phyloP scores from a whole-genome alignment of 2,329 filamentous ascomycete species.

The Ceratocystis papillata region DNA sequence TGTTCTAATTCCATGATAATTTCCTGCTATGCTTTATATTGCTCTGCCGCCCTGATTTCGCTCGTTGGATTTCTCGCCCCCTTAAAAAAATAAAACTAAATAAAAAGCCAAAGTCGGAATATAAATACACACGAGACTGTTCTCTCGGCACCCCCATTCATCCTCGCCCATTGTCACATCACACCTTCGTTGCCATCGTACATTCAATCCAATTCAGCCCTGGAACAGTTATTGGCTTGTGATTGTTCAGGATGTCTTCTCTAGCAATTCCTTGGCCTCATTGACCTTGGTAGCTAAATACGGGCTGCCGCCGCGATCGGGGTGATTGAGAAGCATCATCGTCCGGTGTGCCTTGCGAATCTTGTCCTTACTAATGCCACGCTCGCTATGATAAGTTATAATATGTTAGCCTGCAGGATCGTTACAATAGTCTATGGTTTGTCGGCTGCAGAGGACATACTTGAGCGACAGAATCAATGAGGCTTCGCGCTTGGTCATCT shows the following conservation, averaged over 20 bases:
- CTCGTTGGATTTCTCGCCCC: not conserved
- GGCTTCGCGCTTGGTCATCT: conserved; percentile 89
- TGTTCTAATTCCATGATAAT: too few species aligned
- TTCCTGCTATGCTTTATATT: too few species aligned
- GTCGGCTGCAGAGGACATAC: conserved; percentile 40
- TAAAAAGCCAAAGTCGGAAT: conserved; percentile 4
- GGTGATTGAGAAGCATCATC: conserved; percentile 95
- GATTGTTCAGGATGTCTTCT: conserved; percentile 48
- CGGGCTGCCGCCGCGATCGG: conserved; percentile 90
- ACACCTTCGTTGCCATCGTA: too few species aligned
- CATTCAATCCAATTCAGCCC: too few species aligned
- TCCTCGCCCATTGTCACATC: not conserved
- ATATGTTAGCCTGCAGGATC: not conserved
- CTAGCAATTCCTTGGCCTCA: conserved; percentile 91
- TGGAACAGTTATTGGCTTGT: too few species aligned
- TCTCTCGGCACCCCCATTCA: not conserved
- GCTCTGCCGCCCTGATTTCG: too few species aligned
- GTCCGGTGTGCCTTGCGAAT: conserved; percentile 90
- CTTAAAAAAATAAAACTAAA: not conserved
- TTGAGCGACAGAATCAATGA: conserved; percentile 80
- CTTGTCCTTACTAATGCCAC: conserved; percentile 79
- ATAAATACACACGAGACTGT: conserved; percentile 21
- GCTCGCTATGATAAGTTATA: conserved; percentile 50
- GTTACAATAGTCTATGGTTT: conserved; percentile 15
- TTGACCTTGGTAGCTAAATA: conserved; percentile 97